A percentile compares a stretch with the other conserved stretches of the same genome.
Evolutionary conservation across 148 eudicot genomes (phyloP).

Genomic region (Silene conica): DNA sequence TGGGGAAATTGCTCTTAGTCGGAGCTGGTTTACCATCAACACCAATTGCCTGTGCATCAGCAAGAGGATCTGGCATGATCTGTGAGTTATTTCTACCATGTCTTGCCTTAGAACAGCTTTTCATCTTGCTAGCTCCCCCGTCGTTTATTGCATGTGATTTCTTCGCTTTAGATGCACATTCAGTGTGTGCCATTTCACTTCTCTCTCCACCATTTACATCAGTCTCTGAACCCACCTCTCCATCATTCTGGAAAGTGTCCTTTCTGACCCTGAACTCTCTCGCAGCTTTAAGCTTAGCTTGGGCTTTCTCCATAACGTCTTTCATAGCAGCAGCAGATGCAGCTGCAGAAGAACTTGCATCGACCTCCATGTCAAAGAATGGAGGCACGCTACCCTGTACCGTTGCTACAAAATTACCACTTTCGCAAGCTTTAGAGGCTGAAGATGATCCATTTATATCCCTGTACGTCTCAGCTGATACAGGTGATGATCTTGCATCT

Average conservation of each 20-base stretch:
- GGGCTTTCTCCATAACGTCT: slow-evolving; percentile 66
- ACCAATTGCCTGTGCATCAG: slow-evolving; percentile 21
- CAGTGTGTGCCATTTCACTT: slow-evolving; percentile 14
- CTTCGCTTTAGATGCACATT: slow-evolving; percentile 26
- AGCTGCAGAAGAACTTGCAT: slow-evolving; percentile 40
- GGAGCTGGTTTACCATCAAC: slow-evolving; percentile 26
- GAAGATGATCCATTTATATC: slow-evolving; percentile 25
- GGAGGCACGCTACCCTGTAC: slow-evolving; percentile 39
- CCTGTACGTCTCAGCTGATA: slow-evolving; percentile 30
- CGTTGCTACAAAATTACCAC: slow-evolving; percentile 38
- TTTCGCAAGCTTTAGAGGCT: slow-evolving; percentile 39
- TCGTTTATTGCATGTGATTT: slow-evolving; percentile 27
- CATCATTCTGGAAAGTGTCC: slow-evolving; percentile 33
- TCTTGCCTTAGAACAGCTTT: slow-evolving; percentile 30
- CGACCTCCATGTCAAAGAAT: slow-evolving; percentile 71
- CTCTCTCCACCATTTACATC: slow-evolving; percentile 30
- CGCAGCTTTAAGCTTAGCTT: slow-evolving; percentile 54
- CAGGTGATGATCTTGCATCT: slow-evolving; percentile 43
- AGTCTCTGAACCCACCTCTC: slow-evolving; percentile 29
- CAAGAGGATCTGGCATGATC: slow-evolving; percentile 26
- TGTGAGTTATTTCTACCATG: slow-evolving; percentile 21
- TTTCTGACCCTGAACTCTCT: slow-evolving; percentile 51
- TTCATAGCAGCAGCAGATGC: slow-evolving; percentile 55
- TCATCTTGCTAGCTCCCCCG: slow-evolving; percentile 25
- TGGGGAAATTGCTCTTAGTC: slow-evolving; percentile 26